Evolutionary conservation across 768 basidiomycete genomes (phyloP).

Genomic region (Tylopilus subfusipes): DNA sequence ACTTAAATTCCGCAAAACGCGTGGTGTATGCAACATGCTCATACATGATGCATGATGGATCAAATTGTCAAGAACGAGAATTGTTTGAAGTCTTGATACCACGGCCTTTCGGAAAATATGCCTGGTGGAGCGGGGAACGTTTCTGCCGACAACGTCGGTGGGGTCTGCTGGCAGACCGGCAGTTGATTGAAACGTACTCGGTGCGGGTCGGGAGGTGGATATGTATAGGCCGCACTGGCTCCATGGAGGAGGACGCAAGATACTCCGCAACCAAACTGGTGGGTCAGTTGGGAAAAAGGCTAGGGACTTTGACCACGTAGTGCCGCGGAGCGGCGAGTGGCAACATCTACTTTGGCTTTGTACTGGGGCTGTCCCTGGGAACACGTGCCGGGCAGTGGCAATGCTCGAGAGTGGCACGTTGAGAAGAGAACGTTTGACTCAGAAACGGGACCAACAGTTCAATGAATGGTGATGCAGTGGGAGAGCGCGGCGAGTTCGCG

Average conservation of each 20-base stretch:
- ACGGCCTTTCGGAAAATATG: neutral
- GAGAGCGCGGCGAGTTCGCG: neutral
- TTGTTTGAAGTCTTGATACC: no score
- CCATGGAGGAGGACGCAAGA: neutral
- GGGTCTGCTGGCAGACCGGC: neutral
- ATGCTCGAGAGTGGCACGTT: no score
- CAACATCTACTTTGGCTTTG: no score
- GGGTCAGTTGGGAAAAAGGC: neutral
- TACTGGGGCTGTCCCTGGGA: no score
- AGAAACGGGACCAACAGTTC: no score
- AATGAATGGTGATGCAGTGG: no score
- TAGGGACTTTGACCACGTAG: neutral
- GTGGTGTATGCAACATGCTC: no score
- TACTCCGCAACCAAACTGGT: neutral
- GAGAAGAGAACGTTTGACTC: no score
- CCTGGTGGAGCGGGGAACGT: neutral
- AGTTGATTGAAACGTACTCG: neutral
- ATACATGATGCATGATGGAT: no score
- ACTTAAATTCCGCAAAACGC: no score
- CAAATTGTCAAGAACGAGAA: no score
- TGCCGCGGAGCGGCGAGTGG: neutral
- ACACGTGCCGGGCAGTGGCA: no score
- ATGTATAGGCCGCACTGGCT: neutral
- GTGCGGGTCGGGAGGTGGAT: neutral
- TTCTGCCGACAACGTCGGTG: neutral